Percentiles rank a stretch among this genome's conserved stretches.
phyloP scores from a whole-genome alignment of 805 yeast genomes.

The Nakazawaea wickerhamii region DNA sequence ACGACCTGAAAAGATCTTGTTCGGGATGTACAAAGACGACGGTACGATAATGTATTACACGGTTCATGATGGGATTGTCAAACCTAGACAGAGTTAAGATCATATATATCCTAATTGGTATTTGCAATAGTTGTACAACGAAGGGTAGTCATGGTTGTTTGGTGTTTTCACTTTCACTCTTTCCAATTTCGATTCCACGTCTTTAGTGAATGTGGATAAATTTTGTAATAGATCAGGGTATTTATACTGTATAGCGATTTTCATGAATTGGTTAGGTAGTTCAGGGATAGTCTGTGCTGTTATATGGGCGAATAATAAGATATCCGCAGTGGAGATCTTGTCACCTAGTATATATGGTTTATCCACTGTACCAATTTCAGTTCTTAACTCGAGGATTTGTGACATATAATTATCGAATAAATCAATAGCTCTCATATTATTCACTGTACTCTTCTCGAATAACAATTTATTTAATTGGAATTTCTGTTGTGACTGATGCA shows the following conservation, averaged over 20 bases:
- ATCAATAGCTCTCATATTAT: conserved; percentile 25
- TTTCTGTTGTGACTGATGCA: conserved; percentile 22
- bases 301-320: conserved; percentile 36
- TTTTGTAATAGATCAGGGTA: conserved; percentile 24
- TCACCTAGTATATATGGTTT: conserved; percentile 18
- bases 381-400: conserved; percentile 9
- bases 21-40: conserved; percentile 58
- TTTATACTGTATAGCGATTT: conserved; percentile 27
- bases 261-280: conserved; percentile 38
- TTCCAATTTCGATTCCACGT: conserved; percentile 4
- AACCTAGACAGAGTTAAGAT: conserved; percentile 50
- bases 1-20: conserved; percentile 40
- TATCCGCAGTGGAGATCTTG: conserved; percentile 25
- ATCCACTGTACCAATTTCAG: neutral
- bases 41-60: conserved; percentile 69
- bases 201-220: conserved; percentile 1
- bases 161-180: conserved; percentile 1
- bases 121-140: conserved; percentile 9
- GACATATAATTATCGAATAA: conserved; percentile 12
- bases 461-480: conserved; percentile 19
- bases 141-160: conserved; percentile 7
- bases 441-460: conserved; percentile 23
- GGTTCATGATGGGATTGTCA: conserved; percentile 58
- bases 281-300: conserved; percentile 24
- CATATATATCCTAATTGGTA: conserved; percentile 9